Evolutionary conservation across 257 asterid species (phyloP).

Genomic region (Solanum arcanum): DNA sequence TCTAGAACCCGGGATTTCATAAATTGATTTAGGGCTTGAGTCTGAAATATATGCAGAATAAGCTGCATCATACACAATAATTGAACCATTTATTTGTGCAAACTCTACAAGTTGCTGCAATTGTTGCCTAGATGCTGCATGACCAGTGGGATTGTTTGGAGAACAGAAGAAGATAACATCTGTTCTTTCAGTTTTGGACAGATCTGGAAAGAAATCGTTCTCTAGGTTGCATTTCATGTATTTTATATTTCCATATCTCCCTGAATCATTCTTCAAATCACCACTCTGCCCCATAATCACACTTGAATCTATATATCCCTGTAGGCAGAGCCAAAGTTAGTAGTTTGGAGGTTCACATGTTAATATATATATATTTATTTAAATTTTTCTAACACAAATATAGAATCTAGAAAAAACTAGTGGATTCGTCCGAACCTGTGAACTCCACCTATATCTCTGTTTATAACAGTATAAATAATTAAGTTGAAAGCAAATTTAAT

Average conservation of each 20-base stretch:
- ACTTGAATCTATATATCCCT: conserved; percentile 84
- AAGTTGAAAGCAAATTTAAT: too few relatives aligned
- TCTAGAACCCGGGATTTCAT: conserved; percentile 68
- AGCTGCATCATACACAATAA: conserved; percentile 72
- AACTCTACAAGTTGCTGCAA: conserved; percentile 46
- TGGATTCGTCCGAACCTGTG: too few relatives aligned
- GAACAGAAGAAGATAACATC: conserved; percentile 82
- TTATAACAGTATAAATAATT: too few relatives aligned
- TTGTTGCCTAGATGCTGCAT: conserved; percentile 60
- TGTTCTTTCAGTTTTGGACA: conserved; percentile 39
- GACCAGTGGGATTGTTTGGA: conserved; percentile 88
- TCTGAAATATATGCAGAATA: conserved; percentile 56
- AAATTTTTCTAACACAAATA: too few relatives aligned
- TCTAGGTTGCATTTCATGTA: conserved; percentile 65
- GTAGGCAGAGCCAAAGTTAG: not conserved
- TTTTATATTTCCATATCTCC: conserved; percentile 43
- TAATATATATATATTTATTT: too few relatives aligned
- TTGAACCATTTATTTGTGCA: conserved; percentile 65
- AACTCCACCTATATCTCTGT: too few relatives aligned
- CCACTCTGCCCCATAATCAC: conserved; percentile 80
- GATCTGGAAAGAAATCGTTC: conserved; percentile 64
- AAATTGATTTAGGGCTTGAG: conserved; percentile 68
- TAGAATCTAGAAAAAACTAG: too few relatives aligned
- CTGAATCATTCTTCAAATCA: conserved; percentile 34
- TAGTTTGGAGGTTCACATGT: too few relatives aligned